Base-by-base conservation (phyloP, 176 grass and related monocot species). In the Lolium multiflorum region DNA sequence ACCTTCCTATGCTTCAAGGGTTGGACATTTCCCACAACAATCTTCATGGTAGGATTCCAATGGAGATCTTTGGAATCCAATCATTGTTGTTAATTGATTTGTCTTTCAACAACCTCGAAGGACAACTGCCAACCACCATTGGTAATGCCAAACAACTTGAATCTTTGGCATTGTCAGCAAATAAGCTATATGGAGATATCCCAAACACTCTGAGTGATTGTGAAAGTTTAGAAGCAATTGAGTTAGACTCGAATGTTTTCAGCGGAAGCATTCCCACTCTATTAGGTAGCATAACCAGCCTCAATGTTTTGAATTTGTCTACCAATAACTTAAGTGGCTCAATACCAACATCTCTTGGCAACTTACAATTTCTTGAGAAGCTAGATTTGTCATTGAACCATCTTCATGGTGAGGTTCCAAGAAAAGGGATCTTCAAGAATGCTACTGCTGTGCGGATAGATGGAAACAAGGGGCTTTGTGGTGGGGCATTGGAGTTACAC, bases 371-470 rank as follows among this genome's bases (percentile, higher is more conserved):
- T 60, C 57, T 60, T 60, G 57, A 60, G 57, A 22, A 60, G 3
- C 20, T 41, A 41, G 66, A 70, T 70, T 70, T 70, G 3, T 70
- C 66, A 70, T 39, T 70, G 7, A 70, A 70, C 66, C 66, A 70
- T 70, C 66, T 70, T 70, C 2, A 41, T 20, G 66, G 66, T 0
- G 37, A 41, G 16, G 37, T 70, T 70, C 66, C 66, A 70, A 41
- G 8, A 20, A 70, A 70, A 70, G 35, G 66, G 66, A 41, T 70
- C 16, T 70, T 70, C 66, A 70, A 31, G 16, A 70, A 70, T 41
- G 37, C 8, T 20, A 70, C 0, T 41, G 8, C 66, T 1, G 3
- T 70, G 35, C 16, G 17, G 35, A 69, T 69, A 41, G 38, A 69
- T 18, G 35, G 66, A 41, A 70, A 70, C 5, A 35, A 39, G 9